Percentiles rank a stretch among this genome's conserved stretches.
phyloP scores from a whole-genome alignment of 495 filamentous ascomycete species.

The Talaromyces ruber region DNA sequence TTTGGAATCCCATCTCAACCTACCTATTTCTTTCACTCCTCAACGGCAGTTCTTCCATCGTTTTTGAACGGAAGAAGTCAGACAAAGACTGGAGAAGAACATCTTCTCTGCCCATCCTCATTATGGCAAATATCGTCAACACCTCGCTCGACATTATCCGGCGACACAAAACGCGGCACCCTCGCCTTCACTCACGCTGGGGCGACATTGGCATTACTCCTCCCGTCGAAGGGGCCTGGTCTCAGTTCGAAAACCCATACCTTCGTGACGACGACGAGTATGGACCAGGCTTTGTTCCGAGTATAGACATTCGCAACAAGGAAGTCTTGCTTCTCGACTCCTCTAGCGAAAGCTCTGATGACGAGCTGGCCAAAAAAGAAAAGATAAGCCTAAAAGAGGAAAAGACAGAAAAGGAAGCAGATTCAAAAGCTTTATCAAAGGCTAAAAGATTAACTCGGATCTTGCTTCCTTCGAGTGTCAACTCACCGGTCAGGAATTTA shows the following conservation, averaged over 20 bases:
- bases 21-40: neutral
- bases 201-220: conserved; percentile 30
- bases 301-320: conserved; percentile 9
- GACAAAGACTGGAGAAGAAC: neutral
- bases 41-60: neutral
- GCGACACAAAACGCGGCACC: conserved; percentile 15
- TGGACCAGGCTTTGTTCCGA: conserved; percentile 21
- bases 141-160: conserved; percentile 26
- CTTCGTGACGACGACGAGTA: conserved; percentile 13
- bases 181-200: conserved; percentile 29
- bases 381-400: conserved; percentile 5
- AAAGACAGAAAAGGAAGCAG: conserved; percentile 9
- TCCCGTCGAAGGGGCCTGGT: conserved; percentile 34
- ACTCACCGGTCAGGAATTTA: neutral
- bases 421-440: conserved; percentile 3
- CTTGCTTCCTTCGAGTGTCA: conserved; percentile 2
- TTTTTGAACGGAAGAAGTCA: neutral
- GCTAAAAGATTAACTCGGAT: conserved; percentile 1
- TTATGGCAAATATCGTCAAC: conserved; percentile 23
- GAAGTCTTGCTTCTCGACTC: neutral
- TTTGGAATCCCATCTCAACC: neutral
- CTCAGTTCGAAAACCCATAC: conserved; percentile 28
- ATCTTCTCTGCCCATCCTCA: neutral
- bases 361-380: conserved; percentile 14
- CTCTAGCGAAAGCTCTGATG: conserved; percentile 7